Percentiles rank a stretch among this genome's conserved stretches.
phyloP scores from a whole-genome alignment of 345 rosid genomes.

The Salix suchowensis region DNA sequence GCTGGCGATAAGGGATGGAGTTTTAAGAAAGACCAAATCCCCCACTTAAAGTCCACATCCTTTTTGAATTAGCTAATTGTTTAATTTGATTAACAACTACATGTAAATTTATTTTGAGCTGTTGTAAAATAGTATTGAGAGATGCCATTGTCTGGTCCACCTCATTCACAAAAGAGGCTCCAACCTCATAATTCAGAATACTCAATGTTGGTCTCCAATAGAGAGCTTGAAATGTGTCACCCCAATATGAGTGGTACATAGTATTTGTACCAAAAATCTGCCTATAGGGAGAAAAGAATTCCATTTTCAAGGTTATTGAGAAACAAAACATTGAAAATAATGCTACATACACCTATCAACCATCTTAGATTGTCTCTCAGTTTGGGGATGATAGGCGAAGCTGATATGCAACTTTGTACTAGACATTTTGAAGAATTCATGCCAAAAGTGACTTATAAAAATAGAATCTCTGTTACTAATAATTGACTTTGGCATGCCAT shows the following conservation, averaged over 20 bases:
- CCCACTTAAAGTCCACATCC: neutral
- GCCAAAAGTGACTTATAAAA: neutral
- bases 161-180: neutral
- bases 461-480: no score
- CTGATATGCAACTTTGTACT: neutral
- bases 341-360: neutral
- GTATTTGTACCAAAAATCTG: neutral
- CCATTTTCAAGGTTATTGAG: neutral
- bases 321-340: neutral
- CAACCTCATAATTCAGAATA: neutral
- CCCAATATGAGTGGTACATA: neutral
- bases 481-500: no score
- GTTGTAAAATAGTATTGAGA: neutral
- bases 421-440: neutral
- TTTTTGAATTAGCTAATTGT: neutral
- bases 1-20: neutral
- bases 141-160: neutral
- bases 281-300: neutral
- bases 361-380: neutral
- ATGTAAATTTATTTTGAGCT: neutral
- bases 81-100: accelerated
- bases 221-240: neutral
- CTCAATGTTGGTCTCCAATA: neutral
- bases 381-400: neutral
- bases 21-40: neutral